Percentiles rank a stretch among this genome's conserved stretches.
Evolutionary conservation across 2,329 filamentous ascomycete species (phyloP).

Genomic region (Colletotrichum sp.): DNA sequence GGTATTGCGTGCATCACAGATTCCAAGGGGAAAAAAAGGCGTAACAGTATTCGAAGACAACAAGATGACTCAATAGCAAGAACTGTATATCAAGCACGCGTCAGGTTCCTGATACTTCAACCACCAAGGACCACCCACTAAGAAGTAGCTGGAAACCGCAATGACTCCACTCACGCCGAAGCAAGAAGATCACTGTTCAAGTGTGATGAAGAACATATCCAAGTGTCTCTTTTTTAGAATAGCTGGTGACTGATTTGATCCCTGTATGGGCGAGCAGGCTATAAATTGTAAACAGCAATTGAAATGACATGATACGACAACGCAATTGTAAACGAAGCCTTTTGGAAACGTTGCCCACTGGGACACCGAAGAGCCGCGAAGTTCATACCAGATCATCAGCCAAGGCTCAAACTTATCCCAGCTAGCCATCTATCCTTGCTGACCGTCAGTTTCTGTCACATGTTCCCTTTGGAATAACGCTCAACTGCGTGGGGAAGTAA

Average conservation of each 20-base stretch:
- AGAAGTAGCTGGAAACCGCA: accelerated
- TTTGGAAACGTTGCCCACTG: background rate
- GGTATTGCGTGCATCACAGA: too few relatives aligned
- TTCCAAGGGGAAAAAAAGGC: background rate
- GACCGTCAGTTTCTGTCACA: accelerated
- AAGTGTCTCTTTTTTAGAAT: background rate
- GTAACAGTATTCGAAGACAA: accelerated
- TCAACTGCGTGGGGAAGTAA: background rate
- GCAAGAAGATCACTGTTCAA: background rate
- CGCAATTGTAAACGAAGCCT: background rate
- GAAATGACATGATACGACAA: accelerated
- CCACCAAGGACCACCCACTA: accelerated
- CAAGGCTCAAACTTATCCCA: accelerated
- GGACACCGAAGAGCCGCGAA: background rate
- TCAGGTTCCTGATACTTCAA: accelerated
- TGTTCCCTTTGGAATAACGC: background rate
- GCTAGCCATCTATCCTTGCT: background rate
- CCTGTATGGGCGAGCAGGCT: background rate
- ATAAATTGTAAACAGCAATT: accelerated
- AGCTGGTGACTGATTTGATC: too few relatives aligned
- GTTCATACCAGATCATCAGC: background rate
- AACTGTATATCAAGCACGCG: accelerated
- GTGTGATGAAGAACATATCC: accelerated
- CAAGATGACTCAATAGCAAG: background rate
- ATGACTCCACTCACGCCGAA: background rate